phyloP scores from a whole-genome alignment of 345 rosid genomes.

The Citropsis articulata region DNA sequence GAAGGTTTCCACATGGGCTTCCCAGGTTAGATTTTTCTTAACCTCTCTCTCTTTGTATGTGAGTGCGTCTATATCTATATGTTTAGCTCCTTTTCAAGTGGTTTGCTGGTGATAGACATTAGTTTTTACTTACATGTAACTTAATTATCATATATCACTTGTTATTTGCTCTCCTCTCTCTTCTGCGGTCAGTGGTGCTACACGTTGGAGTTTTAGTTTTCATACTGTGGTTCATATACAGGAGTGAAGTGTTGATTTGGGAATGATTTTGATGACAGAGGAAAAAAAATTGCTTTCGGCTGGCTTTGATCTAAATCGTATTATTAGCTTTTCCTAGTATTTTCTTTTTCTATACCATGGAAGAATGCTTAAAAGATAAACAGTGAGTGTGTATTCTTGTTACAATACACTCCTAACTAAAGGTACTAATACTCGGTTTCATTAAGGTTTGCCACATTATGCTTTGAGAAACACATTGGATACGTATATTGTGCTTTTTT shows the following conservation, averaged over 20 bases:
- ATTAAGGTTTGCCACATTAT: background rate
- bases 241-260: background rate
- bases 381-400: background rate
- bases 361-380: background rate
- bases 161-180: background rate
- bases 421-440: background rate
- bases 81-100: background rate
- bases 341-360: background rate
- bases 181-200: background rate
- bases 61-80: background rate
- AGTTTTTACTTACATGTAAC: background rate
- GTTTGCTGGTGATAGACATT: background rate
- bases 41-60: background rate
- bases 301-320: background rate
- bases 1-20: slow-evolving; percentile 98
- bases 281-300: background rate
- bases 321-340: background rate
- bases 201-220: background rate
- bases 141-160: background rate
- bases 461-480: background rate
- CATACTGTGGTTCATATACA: background rate
- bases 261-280: slow-evolving; percentile 5
- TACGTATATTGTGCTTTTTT: background rate
- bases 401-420: background rate
- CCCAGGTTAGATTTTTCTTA: slow-evolving; percentile 58